Conservation (phyloP, 2,329 filamentous ascomycete species). For the Beauveria varroae region DNA sequence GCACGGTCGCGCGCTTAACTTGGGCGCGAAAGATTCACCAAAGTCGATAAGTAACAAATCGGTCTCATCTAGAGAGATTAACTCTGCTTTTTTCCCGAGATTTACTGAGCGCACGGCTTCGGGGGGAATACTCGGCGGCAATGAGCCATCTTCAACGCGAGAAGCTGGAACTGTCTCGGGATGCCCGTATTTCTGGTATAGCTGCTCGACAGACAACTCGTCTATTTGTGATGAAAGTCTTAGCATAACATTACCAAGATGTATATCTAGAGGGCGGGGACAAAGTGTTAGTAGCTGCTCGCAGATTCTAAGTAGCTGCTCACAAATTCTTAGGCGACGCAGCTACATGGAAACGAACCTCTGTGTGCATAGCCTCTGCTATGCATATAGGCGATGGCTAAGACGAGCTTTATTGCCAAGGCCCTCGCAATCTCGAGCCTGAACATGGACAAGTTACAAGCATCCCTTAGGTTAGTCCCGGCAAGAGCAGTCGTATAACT, state of each 20-base stretch:
- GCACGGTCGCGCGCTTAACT: conserved; percentile 16
- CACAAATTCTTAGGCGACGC: not conserved
- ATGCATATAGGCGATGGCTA: conserved; percentile 20
- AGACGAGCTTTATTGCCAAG: conserved; percentile 15
- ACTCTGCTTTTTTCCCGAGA: not conserved
- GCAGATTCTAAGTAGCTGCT: not conserved
- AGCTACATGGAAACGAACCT: not conserved
- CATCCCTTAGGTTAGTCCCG: not conserved
- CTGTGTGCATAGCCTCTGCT: conserved; percentile 19
- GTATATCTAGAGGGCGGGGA: conserved; percentile 16
- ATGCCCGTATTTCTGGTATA: conserved; percentile 23
- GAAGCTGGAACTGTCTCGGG: conserved; percentile 22
- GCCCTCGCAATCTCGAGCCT: conserved; percentile 15
- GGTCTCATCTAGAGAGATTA: not conserved
- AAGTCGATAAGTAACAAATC: conserved; percentile 25
- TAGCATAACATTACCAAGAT: conserved; percentile 19
- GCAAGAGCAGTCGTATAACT: not conserved
- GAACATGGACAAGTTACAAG: not conserved
- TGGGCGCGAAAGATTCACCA: conserved; percentile 23
- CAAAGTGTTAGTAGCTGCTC: not conserved
- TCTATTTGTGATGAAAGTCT: conserved; percentile 13
- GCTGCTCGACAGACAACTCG: conserved; percentile 22
- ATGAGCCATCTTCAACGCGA: conserved; percentile 13
- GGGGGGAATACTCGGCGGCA: not conserved
- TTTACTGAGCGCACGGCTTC: not conserved